Conservation (phyloP, 192 early-diverging fungal genomes). For the Backusella luteola region DNA sequence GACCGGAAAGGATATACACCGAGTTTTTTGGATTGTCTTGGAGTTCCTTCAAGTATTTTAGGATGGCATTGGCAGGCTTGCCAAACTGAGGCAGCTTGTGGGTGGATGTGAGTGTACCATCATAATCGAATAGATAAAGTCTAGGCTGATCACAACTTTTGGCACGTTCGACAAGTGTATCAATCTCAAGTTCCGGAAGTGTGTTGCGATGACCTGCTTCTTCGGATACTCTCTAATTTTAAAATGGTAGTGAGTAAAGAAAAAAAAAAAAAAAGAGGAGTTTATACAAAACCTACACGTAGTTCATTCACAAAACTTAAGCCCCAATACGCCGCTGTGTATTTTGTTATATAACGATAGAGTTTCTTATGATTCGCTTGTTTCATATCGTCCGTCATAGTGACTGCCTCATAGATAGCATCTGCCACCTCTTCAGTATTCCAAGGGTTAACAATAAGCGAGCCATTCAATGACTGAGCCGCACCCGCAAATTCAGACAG, state of each 20-base stretch:
- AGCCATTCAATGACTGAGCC: conserved; percentile 96
- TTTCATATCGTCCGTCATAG: conserved; percentile 81
- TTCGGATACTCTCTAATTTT: conserved; percentile 52
- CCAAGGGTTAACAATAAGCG: conserved; percentile 99
- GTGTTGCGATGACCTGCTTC: conserved; percentile 61
- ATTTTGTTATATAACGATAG: conserved; percentile 90
- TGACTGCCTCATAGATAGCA: conserved; percentile 88
- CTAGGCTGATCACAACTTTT: conserved; percentile 60
- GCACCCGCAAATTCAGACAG: conserved; percentile 98
- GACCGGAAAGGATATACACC: conserved; percentile 96
- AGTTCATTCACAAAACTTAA: conserved; percentile 90
- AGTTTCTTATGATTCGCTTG: conserved; percentile 88
- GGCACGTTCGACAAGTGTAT: conserved; percentile 52
- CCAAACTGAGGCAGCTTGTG: conserved; percentile 92
- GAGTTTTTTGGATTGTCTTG: conserved; percentile 71
- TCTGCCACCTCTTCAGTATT: conserved; percentile 94
- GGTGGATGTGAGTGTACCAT: conserved; percentile 90
- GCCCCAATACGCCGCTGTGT: conserved; percentile 98
- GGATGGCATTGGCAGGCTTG: conserved; percentile 72
- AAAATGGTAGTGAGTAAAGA: no score
- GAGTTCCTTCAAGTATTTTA: conserved; percentile 69
- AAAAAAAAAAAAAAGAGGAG: no score
- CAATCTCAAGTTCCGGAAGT: conserved; percentile 55
- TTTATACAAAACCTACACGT: conserved; percentile 20
- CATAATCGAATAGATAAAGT: conserved; percentile 93